Evolutionary conservation across 2,329 filamentous ascomycete genomes (phyloP).

Genomic region (Diaporthe eres): DNA sequence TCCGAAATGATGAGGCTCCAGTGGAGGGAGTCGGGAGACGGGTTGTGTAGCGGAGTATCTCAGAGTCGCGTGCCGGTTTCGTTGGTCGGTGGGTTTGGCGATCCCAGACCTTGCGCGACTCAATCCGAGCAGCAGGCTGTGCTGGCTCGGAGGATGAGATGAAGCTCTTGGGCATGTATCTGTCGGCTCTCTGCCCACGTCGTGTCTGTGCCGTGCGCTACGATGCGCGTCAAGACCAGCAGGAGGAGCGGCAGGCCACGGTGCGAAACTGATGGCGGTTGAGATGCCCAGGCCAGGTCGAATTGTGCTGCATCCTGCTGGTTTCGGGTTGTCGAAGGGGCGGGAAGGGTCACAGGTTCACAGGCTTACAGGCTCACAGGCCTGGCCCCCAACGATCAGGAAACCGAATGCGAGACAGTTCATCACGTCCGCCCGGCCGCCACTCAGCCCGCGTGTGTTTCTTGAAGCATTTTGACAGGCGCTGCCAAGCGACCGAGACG

Average conservation of each 20-base stretch:
- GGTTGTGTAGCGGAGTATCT: conserved; percentile 15
- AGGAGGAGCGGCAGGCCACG: background rate
- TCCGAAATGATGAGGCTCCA: conserved; percentile 24
- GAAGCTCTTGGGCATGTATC: background rate
- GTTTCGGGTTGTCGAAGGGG: conserved; percentile 10
- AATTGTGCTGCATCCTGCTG: background rate
- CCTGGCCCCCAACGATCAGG: background rate
- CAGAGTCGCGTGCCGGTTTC: conserved; percentile 5
- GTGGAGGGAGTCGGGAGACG: conserved; percentile 11
- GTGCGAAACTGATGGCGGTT: background rate
- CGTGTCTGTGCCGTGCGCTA: background rate
- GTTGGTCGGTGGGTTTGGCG: conserved; percentile 8
- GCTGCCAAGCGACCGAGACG: conserved; percentile 14
- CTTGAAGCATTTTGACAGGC: conserved; percentile 14
- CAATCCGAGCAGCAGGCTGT: conserved; percentile 8
- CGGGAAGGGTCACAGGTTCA: background rate
- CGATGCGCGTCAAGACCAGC: conserved; percentile 1
- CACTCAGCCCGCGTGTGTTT: background rate
- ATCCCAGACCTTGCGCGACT: conserved; percentile 13
- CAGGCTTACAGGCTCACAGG: background rate
- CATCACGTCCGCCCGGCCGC: background rate
- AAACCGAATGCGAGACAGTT: conserved; percentile 2
- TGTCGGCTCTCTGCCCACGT: background rate
- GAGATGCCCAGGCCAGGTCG: conserved; percentile 4
- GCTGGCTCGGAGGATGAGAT: conserved; percentile 1